Evolutionary conservation across 768 basidiomycete species (phyloP), one percentile per base, ranked within the genome.

Genomic region (Amanita polypyramis): DNA sequence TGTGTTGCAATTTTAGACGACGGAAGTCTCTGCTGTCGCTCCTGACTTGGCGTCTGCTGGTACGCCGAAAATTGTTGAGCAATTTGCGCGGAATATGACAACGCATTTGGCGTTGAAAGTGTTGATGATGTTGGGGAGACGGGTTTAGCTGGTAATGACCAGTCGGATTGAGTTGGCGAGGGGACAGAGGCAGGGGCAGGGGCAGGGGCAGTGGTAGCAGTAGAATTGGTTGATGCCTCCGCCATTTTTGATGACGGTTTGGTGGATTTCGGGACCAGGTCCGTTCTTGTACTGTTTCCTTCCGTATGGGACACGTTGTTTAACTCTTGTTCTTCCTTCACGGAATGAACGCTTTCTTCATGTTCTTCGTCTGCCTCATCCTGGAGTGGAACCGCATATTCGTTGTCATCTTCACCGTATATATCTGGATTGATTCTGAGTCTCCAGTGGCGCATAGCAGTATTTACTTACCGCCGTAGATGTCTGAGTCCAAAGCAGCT

Each of bases 1-100:
- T 29, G 39, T 8, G 47, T 42, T 15, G 39, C 29, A 20, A 54
- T 52, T 34, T 45, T 56, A 41, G 52, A 55, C 11, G 52, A 47
- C 47, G 59, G 54, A 15, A 54, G 45, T 23, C 73, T 69, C 50
- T 72, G 74, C 48, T 76, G 74, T 17, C 77, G 74, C 54, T 79
- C 79, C 55, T 81, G 79, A 51, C 79, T 78, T 0, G 79, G 79
- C 6, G 75, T 80, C 56, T 81, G 80, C 45, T 77, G 77, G 56
- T 77, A 82, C 9, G 67, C 66, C 6, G 79, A 78, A 50, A 80
- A 82, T 58, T 80, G 81, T 53, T 76, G 77, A 12, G 77, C 80
- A 42, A 79, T 75, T 62, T 79, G 81, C 3, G 75, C 80, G 32
- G 75, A 82, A 59, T 77, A 81, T 6, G 74, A 82, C 51, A 78